Conservation (phyloP, 306 rosid genomes). For the Psophocarpus tetragonolobus region DNA sequence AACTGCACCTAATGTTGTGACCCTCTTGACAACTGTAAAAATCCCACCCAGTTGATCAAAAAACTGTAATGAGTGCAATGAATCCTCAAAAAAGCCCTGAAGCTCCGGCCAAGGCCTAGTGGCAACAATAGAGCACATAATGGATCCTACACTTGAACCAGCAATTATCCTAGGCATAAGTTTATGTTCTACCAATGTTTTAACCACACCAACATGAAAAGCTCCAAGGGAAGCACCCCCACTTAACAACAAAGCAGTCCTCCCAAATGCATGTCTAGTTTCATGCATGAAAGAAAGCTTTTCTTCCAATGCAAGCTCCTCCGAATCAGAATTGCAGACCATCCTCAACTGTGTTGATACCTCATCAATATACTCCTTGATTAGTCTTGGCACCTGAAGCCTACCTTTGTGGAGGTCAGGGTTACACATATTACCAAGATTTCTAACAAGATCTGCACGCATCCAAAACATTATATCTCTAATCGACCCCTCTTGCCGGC, state of each 20-base stretch:
- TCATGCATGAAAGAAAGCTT: slow-evolving; percentile 83
- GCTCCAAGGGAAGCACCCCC: slow-evolving; percentile 94
- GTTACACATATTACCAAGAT: slow-evolving; percentile 88
- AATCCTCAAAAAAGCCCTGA: slow-evolving; percentile 81
- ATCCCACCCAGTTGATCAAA: slow-evolving; percentile 92
- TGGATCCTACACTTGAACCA: slow-evolving; percentile 91
- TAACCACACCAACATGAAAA: slow-evolving; percentile 82
- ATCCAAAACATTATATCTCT: slow-evolving; percentile 78
- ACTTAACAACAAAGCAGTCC: slow-evolving; percentile 86
- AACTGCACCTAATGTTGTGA: slow-evolving; percentile 80
- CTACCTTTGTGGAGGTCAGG: slow-evolving; percentile 78
- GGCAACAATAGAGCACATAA: slow-evolving; percentile 83
- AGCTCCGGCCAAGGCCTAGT: slow-evolving; percentile 96
- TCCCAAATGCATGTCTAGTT: slow-evolving; percentile 89
- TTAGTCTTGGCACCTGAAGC: slow-evolving; percentile 76
- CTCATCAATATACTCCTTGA: slow-evolving; percentile 84
- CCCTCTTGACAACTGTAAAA: slow-evolving; percentile 81
- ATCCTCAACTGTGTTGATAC: slow-evolving; percentile 79
- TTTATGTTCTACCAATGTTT: slow-evolving; percentile 77
- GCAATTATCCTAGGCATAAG: slow-evolving; percentile 84
- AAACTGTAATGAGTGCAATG: slow-evolving; percentile 84
- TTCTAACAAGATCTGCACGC: slow-evolving; percentile 88
- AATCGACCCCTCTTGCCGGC: slow-evolving; percentile 68
- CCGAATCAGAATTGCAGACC: slow-evolving; percentile 82
- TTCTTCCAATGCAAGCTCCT: slow-evolving; percentile 74